Evolutionary conservation across 441 rosid genomes (phyloP), one percentile per base, ranked within the genome.

Genomic region (Populus hybrid): DNA sequence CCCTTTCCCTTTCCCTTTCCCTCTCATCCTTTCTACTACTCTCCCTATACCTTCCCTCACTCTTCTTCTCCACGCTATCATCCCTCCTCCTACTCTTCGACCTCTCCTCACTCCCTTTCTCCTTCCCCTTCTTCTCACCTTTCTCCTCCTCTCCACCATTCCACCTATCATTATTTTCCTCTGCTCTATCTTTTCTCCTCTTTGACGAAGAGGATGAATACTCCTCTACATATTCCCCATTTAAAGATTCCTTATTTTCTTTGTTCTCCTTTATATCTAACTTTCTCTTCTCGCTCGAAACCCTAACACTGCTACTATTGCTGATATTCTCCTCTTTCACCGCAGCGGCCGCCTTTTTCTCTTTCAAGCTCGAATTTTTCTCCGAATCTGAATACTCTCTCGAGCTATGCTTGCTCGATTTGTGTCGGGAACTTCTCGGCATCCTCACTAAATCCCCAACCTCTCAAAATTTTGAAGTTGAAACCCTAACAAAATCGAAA

Each of bases 381-480:
- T 94, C 98, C 73, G 98, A 92, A 86, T 94, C 99, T 12, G 98
- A 97, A 80, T 88, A 91, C 16, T 93, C 99, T 81, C 85, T 87
- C 70, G 90, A 85, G 65, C 93, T 88, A 80, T 91, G 95, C 87
- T 92, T 96, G 85, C 98, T 92, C 80, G 98, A 93, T 89, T 92
- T 96, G 86, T 94, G 98, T 83, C 98, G 88, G 40, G 98, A 90
- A 85, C 97, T 90, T 82, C 91, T 83, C 78, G 98, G 91, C 99
- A 97, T 94, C 91, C 67, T 87, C 76, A 59, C 3, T 10, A 30
- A 73, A 78, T 32, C 70, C 65, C 76, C 73, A 40, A 76, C 38
- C 7, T 78, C 74, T 74, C 81, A 75, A 70, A 80, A 79, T 36
- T 38, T 68, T 73, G 70, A 63, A 21, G 63, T 74, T 9, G 65